phyloP scores from a whole-genome alignment of 768 basidiomycete genomes.

The Hortiboletus flavorubellus region DNA sequence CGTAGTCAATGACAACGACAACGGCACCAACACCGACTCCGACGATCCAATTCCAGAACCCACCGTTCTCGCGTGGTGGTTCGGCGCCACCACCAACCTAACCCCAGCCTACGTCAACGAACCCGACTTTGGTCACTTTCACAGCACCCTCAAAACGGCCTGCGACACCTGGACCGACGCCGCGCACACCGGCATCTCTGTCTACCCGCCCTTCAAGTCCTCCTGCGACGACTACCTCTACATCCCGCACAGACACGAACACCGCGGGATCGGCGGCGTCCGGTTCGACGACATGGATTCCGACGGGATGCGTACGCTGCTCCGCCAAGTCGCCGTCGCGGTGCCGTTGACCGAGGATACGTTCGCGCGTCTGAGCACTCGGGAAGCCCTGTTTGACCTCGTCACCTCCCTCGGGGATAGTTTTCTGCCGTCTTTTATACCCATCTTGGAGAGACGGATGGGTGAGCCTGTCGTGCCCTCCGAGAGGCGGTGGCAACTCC shows the following conservation, averaged over 20 bases:
- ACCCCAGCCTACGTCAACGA: slow-evolving; percentile 50
- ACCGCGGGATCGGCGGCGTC: slow-evolving; percentile 54
- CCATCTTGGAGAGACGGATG: slow-evolving; percentile 39
- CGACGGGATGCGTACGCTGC: slow-evolving; percentile 25
- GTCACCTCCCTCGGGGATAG: slow-evolving; percentile 40
- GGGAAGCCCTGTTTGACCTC: slow-evolving; percentile 43
- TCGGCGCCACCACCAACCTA: slow-evolving; percentile 36
- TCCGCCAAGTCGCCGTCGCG: background rate
- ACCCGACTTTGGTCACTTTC: slow-evolving; percentile 47
- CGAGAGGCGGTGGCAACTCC: slow-evolving; percentile 48
- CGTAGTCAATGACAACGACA: no score
- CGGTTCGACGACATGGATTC: slow-evolving; percentile 53
- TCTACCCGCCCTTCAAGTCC: slow-evolving; percentile 46
- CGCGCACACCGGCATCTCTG: slow-evolving; percentile 5
- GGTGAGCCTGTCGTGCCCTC: slow-evolving; percentile 22
- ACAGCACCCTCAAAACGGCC: slow-evolving; percentile 39
- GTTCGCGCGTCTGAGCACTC: slow-evolving; percentile 16
- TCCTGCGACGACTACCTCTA: slow-evolving; percentile 57
- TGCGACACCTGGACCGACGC: slow-evolving; percentile 41
- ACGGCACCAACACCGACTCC: no score
- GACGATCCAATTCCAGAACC: background rate
- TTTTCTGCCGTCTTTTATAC: slow-evolving; percentile 47
- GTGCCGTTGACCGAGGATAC: background rate
- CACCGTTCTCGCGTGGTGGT: slow-evolving; percentile 26
- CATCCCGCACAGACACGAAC: slow-evolving; percentile 49